Base-by-base conservation (phyloP, 306 rosid species). In the Vicia villosa region DNA sequence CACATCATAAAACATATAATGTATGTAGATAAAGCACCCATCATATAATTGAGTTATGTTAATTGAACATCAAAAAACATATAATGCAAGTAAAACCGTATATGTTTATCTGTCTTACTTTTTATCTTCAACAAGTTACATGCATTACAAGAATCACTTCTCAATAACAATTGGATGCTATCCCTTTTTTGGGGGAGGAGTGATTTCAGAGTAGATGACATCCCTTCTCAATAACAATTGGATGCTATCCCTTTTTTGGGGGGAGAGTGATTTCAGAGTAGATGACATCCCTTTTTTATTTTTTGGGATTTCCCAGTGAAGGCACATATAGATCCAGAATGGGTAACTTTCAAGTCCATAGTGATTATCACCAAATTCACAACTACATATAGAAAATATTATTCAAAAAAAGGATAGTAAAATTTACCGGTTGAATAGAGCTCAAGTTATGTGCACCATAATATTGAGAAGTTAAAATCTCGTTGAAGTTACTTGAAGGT, bases 371-470 rank as follows among this genome's bases (percentile, higher is more conserved):
- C 59, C 59, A 59, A 6, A 41, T 59, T 43, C 28, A 75, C 40
- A 68, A 47, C 34, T 37, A 51, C 50, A 21, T 11, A 73, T 15
- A 37, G 22, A 38, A 28, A 77, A 42, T 12, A 70, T 32, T 15
- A 65, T 24, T 38, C 43, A 15, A 47, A 34, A 17, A 64, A 26
- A 24, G 5, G 14, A 56, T 5, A 19, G 14, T 22, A 56, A 51
- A 68, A 73, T 55, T 37, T 81, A 89, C 96, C 87, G 64, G 88
- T 63, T 79, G 83, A 81, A 60, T 50, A 40, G 85, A 62, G 69
- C 66, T 74, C 4, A 80, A 34, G 70, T 68, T 74, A 68, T 11
- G 71, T 64, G 85, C 86, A 34, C 57, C 83, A 43, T 28, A 66
- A 60, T 79, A 81, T 47, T 66, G 87, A 43, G 90, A 47, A 52